Conservation (phyloP, 1,139 yeast genomes). For the Candida tetrigidarum region DNA sequence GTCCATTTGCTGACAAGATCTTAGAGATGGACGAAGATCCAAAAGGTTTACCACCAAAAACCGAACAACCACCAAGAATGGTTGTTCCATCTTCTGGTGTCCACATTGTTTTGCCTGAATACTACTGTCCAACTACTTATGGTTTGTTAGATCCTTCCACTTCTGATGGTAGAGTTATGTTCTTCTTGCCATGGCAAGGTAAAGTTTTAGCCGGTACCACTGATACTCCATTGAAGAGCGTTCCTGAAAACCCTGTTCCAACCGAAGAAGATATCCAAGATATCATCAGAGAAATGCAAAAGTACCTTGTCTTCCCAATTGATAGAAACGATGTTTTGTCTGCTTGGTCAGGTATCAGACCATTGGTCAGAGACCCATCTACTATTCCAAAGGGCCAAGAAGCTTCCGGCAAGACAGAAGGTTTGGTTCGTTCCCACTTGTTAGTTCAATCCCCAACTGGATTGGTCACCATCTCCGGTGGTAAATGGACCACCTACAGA, state of each 20-base stretch:
- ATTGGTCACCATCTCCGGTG: conserved; percentile 90
- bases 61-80: conserved; percentile 61
- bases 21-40: conserved; percentile 86
- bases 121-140: conserved; percentile 85
- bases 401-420: conserved; percentile 63
- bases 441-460: conserved; percentile 70
- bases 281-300: conserved; percentile 84
- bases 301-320: conserved; percentile 87
- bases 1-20: conserved; percentile 86
- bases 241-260: conserved; percentile 86
- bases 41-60: conserved; percentile 63
- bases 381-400: conserved; percentile 52
- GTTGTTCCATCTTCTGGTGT: conserved; percentile 97
- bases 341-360: conserved; percentile 98
- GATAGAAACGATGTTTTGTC: conserved; percentile 88
- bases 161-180: conserved; percentile 95
- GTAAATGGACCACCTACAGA: conserved; percentile 98
- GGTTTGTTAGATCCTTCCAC: conserved; percentile 93
- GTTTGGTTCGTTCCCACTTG: conserved; percentile 89
- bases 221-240: conserved; percentile 75
- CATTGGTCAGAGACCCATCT: conserved; percentile 88
- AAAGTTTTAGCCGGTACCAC: conserved; percentile 97
- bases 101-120: conserved; percentile 90
- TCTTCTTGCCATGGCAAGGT: conserved; percentile 98
- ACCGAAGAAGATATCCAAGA: conserved; percentile 90